Evolutionary conservation across 148 eudicot genomes (phyloP), one percentile per base, ranked within the genome.

Genomic region (Polygonum aviculare): DNA sequence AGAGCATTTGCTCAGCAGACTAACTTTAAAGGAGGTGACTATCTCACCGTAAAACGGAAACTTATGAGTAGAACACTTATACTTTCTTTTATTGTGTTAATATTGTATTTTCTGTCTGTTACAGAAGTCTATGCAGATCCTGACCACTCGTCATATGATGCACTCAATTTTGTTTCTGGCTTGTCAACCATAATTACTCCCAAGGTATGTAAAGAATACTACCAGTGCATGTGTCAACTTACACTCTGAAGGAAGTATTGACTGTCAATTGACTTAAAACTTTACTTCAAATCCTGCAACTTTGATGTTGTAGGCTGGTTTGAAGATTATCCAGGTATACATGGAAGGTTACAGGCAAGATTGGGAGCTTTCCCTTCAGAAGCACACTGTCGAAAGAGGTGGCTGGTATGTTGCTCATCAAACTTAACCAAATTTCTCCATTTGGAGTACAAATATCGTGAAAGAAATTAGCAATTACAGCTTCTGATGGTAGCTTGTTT

Each of bases 111-210:
- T 71, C 31, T n/a, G 31, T 72, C 77, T 70, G 63, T 87, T 75
- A 72, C 87, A 95, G 99, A 95, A 84, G 91, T 93, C 74, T 95
- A 95, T 83, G 99, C 99, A 49, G 99, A 95, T 88, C 93, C 94
- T 47, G 80, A 78, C 55, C 83, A 90, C 81, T 80, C 89, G 40
- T 90, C 99, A 16, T 95, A 92, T 54, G 79, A 86, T 72, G 96
- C 96, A 19, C 85, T 95, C 69, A 83, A 80, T 59, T 95, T 95
- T 84, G 90, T 88, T 69, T 95, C 94, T 76, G 99, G 97, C 70
- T 86, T 88, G 72, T 21, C 90, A 76, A 90, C 96, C 54, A 92
- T 96, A 74, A 85, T 95, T 83, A 92, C 99, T 52, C 97, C 97
- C 65, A 91, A 90, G 96, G 98, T 95, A 81, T 51, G 85, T 51